phyloP scores from a whole-genome alignment of 2,329 filamentous ascomycete species.

The Aureobasidium sp. region DNA sequence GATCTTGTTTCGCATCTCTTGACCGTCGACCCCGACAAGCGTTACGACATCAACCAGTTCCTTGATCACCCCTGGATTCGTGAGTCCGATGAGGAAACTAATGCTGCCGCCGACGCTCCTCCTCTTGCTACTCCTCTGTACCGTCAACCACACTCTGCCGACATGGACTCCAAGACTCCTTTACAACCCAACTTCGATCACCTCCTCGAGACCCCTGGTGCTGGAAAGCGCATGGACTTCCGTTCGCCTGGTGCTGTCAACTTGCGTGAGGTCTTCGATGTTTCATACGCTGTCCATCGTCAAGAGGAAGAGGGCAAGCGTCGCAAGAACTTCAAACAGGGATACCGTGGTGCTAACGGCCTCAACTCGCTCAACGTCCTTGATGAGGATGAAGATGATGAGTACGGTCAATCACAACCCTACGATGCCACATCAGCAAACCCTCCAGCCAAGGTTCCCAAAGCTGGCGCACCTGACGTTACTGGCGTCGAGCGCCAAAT shows the following conservation, averaged over 20 bases:
- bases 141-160: conserved; percentile 46
- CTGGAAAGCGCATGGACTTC: conserved; percentile 71
- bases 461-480: conserved; percentile 51
- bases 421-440: conserved; percentile 43
- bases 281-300: conserved; percentile 93
- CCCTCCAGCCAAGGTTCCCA: conserved; percentile 60
- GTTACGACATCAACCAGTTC: conserved; percentile 90
- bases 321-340: conserved; percentile 72
- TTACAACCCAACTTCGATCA: conserved; percentile 47
- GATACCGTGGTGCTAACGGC: conserved; percentile 54
- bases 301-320: conserved; percentile 95
- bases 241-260: conserved; percentile 92
- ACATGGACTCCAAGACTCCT: conserved; percentile 28
- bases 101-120: conserved; percentile 61
- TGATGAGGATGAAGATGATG: conserved; percentile 58
- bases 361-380: conserved; percentile 60
- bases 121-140: conserved; percentile 62
- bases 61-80: conserved; percentile 91
- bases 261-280: conserved; percentile 92
- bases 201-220: conserved; percentile 51
- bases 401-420: conserved; percentile 52
- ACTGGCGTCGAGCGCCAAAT: conserved; percentile 79
- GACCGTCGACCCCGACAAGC: conserved; percentile 89
- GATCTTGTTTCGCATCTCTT: conserved; percentile 90
- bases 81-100: conserved; percentile 59